phyloP scores from a whole-genome alignment of 495 filamentous ascomycete species.

The Annulohypoxylon maeteangense region DNA sequence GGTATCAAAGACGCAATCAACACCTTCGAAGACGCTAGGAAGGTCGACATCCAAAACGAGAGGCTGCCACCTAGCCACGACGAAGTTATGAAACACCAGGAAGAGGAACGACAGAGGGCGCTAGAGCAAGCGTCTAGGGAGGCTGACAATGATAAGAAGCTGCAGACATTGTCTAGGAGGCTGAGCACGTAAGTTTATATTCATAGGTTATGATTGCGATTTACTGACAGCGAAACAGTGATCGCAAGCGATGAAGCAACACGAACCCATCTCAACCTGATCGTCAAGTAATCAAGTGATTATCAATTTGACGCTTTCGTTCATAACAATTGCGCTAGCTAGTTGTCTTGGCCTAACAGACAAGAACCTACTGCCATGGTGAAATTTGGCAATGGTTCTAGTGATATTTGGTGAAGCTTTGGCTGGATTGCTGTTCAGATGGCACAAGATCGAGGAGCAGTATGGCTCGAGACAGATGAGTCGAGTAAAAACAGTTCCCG shows the following conservation, averaged over 20 bases:
- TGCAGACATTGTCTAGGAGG: slow-evolving; percentile 85
- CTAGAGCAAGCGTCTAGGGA: slow-evolving; percentile 84
- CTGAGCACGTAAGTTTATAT: slow-evolving; percentile 88
- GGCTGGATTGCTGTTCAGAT: slow-evolving; percentile 20
- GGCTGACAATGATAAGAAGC: slow-evolving; percentile 88
- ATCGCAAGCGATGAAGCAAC: slow-evolving; percentile 45
- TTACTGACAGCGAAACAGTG: slow-evolving; percentile 35
- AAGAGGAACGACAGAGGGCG: slow-evolving; percentile 81
- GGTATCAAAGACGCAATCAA: slow-evolving; percentile 99
- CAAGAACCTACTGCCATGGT: slow-evolving; percentile 25
- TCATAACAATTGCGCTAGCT: slow-evolving; percentile 21
- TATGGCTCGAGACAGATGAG: slow-evolving; percentile 14
- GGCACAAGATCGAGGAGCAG: slow-evolving; percentile 11
- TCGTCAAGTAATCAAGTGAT: slow-evolving; percentile 20
- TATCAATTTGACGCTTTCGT: slow-evolving; percentile 28
- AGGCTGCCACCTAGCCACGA: slow-evolving; percentile 90
- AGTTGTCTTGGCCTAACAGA: slow-evolving; percentile 38
- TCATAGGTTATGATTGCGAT: neutral
- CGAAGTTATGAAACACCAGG: slow-evolving; percentile 82
- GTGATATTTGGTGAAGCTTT: slow-evolving; percentile 18
- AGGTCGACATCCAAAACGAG: slow-evolving; percentile 98
- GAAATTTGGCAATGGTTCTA: slow-evolving; percentile 24
- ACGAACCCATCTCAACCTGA: slow-evolving; percentile 28
- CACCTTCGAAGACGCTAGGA: slow-evolving; percentile 96
- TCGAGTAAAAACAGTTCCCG: slow-evolving; percentile 17